Base-by-base conservation (phyloP, 1,139 yeast genomes). In the Yamadazyma triangularis region DNA sequence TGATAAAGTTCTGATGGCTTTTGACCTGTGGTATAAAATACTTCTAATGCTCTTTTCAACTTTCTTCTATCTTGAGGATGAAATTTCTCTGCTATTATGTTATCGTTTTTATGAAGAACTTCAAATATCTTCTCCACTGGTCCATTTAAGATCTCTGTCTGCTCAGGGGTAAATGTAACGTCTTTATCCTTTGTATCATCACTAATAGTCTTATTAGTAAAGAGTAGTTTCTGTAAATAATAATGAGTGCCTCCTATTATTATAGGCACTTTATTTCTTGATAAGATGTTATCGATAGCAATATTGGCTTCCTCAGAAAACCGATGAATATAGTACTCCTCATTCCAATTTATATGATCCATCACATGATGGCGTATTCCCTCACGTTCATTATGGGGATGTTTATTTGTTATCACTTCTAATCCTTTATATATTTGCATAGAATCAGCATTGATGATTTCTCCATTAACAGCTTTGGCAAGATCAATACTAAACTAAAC, bases 181-280 rank as follows among this genome's bases (percentile, higher is more conserved):
- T 30, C 36, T 30, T 39, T 44, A 45, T 57, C 47, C 9, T 18
- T 9, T 7, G 9, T 18, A 7, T 9, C 20, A 8, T 56, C 53
- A 7, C 60, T 62, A 5, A 73, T 58, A 0, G 86, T 79, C 41
- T 80, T 77, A 45, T 85, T 83, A 30, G 72, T 66, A 49, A 89
- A 87, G 12, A 93, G 53, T 2, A 87, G 59, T 12, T 84, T 76
- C 52, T 85, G 96, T 24, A 88, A 63, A 52, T 91, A 91, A 52
- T 91, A 91, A 51, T 89, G 96, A 0, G 98, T 91, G 0, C 99
- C 99, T 3, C 99, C 99, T 2, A 91, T 89, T 0, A 93, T 58
- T 4, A 91, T 83, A 0, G 99, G 97, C 1, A 83, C 48, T 46
- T 87, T 88, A 0, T 86, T 86, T 23, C 82, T 53, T 0, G 52